Evolutionary conservation across 352 stramenopile genomes (phyloP).

Genomic region (Hyaloperonospora brassicae): DNA sequence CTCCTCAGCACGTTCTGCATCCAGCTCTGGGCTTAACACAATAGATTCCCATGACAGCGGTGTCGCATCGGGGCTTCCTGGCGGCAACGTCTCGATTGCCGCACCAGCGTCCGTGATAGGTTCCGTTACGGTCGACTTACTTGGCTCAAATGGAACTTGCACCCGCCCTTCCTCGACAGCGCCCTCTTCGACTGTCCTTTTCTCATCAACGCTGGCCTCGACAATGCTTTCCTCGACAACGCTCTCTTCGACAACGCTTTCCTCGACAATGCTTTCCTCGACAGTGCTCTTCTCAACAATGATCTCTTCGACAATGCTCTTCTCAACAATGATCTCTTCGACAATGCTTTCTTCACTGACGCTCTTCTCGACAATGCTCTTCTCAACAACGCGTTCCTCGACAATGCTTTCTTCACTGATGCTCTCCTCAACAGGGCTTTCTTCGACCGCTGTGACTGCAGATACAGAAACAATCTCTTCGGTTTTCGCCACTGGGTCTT

Average conservation of each 20-base stretch:
- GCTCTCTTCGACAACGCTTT: too few relatives aligned
- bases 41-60: constrained; percentile 19
- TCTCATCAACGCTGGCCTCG: too few relatives aligned
- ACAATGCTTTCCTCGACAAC: too few relatives aligned
- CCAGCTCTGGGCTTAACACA: constrained; percentile 15
- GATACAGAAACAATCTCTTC: constrained; percentile 3
- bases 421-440: constrained; percentile 16
- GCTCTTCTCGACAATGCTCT: too few relatives aligned
- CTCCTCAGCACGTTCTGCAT: constrained; percentile 11
- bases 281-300: too few relatives aligned
- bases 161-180: constrained; percentile 9
- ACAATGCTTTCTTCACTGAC: too few relatives aligned
- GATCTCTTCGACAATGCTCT: neutral
- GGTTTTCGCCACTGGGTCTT: constrained; percentile 20
- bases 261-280: too few relatives aligned
- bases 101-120: constrained; percentile 3
- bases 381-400: too few relatives aligned
- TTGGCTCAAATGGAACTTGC: constrained; percentile 1
- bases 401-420: too few relatives aligned
- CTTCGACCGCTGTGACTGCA: neutral
- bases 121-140: constrained; percentile 5
- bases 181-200: neutral
- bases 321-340: constrained; percentile 18
- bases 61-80: constrained; percentile 4
- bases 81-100: constrained; percentile 3